These are phyloP conservation scores for Alternaria rosae DNA, from an alignment of 2,329 filamentous ascomycete genomes.

Conservation along the genomic window DNA sequence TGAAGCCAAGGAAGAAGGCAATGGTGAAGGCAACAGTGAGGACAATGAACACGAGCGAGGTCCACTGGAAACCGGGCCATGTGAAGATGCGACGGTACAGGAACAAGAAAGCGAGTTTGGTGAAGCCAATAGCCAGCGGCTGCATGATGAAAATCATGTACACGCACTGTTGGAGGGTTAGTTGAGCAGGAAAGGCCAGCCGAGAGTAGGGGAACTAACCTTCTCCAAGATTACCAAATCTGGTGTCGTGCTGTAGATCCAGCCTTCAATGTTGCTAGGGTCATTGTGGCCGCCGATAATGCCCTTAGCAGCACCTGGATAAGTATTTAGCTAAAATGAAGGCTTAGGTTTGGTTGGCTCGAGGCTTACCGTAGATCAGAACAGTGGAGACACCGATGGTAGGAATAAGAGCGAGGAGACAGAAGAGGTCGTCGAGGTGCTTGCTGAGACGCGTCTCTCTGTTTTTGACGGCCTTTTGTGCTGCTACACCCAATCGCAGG, in stretches of 20 bases:
- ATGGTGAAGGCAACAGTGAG: constrained; percentile 4
- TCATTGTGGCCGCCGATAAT: constrained; percentile 11
- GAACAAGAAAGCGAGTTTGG: constrained; percentile 12
- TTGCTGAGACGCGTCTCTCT: background rate
- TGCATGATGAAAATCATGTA: constrained; percentile 16
- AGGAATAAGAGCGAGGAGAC: constrained; percentile 8
- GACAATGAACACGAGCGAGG: constrained; percentile 1
- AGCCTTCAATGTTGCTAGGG: constrained; percentile 3
- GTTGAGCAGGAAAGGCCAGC: background rate
- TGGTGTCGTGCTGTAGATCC: constrained; percentile 10
- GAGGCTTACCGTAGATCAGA: constrained; percentile 10
- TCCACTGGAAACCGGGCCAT: constrained; percentile 7
- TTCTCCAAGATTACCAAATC: constrained; percentile 9
- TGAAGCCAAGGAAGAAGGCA: constrained; percentile 14
- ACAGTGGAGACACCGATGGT: constrained; percentile 10
- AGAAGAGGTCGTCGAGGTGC: constrained; percentile 11
- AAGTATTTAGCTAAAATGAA: background rate
- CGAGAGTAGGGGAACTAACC: background rate
- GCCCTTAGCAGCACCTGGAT: constrained; percentile 6
- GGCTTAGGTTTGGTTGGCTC: background rate
- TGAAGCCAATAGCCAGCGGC: constrained; percentile 10
- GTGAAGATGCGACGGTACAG: constrained; percentile 13
- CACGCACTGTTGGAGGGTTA: constrained; percentile 1
- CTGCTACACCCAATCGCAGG: background rate
- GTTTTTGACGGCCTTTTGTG: background rate